Percentiles rank a stretch among this genome's conserved stretches.
These are phyloP conservation scores for Neonectria punicea DNA, from an alignment of 2,329 filamentous ascomycete genomes.

Conservation along the genomic window DNA sequence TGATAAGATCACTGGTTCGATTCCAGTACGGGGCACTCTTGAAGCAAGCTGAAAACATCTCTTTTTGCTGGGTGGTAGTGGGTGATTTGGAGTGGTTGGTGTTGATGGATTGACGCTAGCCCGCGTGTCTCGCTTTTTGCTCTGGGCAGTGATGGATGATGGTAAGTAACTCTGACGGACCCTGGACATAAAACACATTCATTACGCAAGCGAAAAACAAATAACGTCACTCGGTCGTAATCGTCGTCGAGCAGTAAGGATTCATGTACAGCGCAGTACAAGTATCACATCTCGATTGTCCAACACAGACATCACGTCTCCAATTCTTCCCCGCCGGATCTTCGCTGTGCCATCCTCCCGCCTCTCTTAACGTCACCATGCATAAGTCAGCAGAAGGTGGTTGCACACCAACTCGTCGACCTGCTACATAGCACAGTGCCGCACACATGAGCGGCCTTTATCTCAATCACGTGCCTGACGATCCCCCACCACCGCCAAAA, in stretches of 20 bases:
- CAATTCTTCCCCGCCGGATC: not conserved
- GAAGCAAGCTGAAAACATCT: not conserved
- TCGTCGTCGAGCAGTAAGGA: not conserved
- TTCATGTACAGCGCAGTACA: no score
- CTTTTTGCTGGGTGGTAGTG: constrained; percentile 1
- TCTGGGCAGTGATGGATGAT: not conserved
- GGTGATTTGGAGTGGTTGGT: no score
- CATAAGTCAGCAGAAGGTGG: not conserved
- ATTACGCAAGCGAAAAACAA: not conserved
- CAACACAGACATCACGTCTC: not conserved
- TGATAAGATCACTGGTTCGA: constrained; percentile 34
- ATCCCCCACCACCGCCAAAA: not conserved
- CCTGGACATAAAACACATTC: not conserved
- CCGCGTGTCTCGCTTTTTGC: no score
- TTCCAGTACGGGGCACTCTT: constrained; percentile 27
- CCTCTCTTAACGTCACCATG: not conserved
- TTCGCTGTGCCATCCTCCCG: not conserved
- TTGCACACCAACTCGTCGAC: not conserved
- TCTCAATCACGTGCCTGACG: not conserved
- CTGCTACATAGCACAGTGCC: not conserved
- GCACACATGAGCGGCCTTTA: not conserved
- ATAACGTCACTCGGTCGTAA: not conserved
- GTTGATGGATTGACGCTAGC: no score
- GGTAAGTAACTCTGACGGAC: not conserved
- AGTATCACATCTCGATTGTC: not conserved